Evolutionary conservation across 768 basidiomycete genomes (phyloP).

Genomic region (Pisolithus tinctorius): DNA sequence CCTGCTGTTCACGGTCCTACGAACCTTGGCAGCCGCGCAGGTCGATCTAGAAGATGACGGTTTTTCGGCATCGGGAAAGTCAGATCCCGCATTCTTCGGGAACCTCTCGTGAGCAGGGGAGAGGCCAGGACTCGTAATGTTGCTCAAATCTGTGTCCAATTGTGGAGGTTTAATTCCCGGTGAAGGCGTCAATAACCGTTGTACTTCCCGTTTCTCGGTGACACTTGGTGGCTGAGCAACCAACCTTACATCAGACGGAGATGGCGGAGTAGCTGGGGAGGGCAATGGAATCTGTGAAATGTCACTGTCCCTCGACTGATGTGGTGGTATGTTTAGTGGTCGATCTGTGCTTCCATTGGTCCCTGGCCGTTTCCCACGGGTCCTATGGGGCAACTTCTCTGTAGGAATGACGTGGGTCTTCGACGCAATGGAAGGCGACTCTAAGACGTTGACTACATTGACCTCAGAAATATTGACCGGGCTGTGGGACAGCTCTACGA

Average conservation of each 20-base stretch:
- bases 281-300: neutral
- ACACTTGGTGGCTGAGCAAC: neutral
- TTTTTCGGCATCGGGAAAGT: neutral
- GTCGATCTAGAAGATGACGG: neutral
- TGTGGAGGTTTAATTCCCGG: conserved; percentile 5
- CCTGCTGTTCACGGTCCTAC: conserved; percentile 18
- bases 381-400: neutral
- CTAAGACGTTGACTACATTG: neutral
- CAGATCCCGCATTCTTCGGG: neutral
- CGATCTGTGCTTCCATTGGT: neutral
- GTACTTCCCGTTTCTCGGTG: neutral
- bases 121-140: conserved; percentile 16
- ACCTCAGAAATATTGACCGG: neutral
- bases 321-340: neutral
- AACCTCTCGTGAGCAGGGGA: neutral
- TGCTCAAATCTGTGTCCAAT: conserved; percentile 4
- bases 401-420: neutral
- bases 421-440: neutral
- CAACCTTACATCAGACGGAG: neutral
- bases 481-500: neutral
- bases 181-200: neutral
- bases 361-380: neutral
- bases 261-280: neutral
- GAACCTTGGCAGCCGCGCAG: conserved; percentile 6
- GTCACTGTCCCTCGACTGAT: neutral